Base-by-base conservation (phyloP, 2,329 filamentous ascomycete genomes). In the Nannizziopsis barbatae region DNA sequence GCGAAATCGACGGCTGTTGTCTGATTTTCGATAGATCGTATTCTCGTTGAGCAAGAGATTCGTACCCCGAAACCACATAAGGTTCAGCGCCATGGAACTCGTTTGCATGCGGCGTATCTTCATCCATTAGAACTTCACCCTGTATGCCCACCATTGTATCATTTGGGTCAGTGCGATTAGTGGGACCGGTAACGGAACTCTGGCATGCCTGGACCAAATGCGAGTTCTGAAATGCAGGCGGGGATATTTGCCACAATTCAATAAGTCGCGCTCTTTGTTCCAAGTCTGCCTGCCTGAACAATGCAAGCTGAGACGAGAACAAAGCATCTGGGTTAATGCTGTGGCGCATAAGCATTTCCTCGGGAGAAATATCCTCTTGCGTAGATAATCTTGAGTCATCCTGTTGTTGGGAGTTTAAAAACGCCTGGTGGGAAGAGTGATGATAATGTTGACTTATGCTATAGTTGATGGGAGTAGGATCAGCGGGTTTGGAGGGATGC, bases 61-160 rank as follows among this genome's bases (percentile, higher is more conserved):
- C 83, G 61, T 94, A 95, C 11, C 88, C 88, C 5, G 79, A 82
- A 42, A 77, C 65, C 77, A 95, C 93, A 65, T 95, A 95, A 0
- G 87, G 87, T 65, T 93, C 86, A 35, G 77, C 79, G 52, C 77
- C 73, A 40, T 64, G 53, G 59, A 67, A 15, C 56, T 57, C 44
- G 52, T 57, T 49, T 20, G 38, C 14, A 22, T 42, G 15, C 11
- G 27, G 8, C 6, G 8, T 20, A 48, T 42, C 37, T 31, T 42
- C 38, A 20, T 46, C 36, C 44, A 46, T 46, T 30, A 20, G 18
- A 18, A 38, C 27, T 8, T 46, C 36, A 27, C 22, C 15, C n/a
- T 45, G 20, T 7, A n/a, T 3, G 2, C 39, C 36, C 6, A 30
- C 3, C n/a, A 20, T 20, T 10, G 18, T 3, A 31, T 11, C 22